Evolutionary conservation across 2,329 filamentous ascomycete genomes (phyloP).

Genomic region (Pyricularia sp.): DNA sequence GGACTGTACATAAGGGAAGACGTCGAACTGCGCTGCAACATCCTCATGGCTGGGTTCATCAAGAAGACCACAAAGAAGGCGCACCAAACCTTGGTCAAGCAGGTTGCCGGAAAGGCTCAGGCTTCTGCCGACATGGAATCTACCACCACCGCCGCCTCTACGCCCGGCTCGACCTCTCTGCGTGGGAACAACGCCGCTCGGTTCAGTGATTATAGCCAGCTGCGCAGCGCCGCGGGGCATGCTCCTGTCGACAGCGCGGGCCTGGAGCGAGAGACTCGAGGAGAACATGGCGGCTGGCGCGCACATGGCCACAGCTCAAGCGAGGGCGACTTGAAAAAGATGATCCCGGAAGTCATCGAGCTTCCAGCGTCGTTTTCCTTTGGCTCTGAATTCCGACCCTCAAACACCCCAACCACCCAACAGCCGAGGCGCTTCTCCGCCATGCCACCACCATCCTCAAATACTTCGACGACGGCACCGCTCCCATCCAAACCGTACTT

Average conservation of each 20-base stretch:
- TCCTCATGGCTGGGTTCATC: slow-evolving; percentile 67
- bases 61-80: slow-evolving; percentile 75
- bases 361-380: background rate
- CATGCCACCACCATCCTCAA: background rate
- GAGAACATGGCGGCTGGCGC: background rate
- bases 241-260: background rate
- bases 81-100: slow-evolving; percentile 60
- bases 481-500: background rate
- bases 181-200: background rate
- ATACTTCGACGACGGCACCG: background rate
- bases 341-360: background rate
- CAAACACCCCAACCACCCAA: background rate
- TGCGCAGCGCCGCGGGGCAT: background rate
- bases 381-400: background rate
- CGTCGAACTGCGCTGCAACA: slow-evolving; percentile 72
- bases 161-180: background rate
- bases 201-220: background rate
- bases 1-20: slow-evolving; percentile 82
- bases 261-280: background rate
- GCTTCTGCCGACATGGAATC: background rate
- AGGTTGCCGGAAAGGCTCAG: slow-evolving; percentile 32
- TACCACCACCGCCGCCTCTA: background rate
- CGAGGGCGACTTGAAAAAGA: background rate
- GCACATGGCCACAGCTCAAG: background rate
- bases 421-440: background rate